Evolutionary conservation across 768 basidiomycete species (phyloP).

Genomic region (Pulveroboletus sp.): DNA sequence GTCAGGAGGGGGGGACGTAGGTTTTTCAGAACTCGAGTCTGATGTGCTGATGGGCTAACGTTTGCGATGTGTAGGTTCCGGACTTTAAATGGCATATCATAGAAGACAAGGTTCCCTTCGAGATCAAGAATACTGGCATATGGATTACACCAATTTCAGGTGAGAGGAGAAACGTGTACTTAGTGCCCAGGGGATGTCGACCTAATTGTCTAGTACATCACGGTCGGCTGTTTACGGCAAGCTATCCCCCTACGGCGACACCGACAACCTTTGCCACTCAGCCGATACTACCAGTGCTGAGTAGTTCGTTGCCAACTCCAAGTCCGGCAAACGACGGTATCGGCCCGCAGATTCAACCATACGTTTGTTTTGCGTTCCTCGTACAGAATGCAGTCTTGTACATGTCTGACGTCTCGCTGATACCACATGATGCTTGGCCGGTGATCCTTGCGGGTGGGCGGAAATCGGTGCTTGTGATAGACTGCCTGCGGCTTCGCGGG

Average conservation of each 20-base stretch:
- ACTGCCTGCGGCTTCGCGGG: slow-evolving; percentile 61
- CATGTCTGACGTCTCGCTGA: slow-evolving; percentile 77
- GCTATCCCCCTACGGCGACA: slow-evolving; percentile 35
- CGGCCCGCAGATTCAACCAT: slow-evolving; percentile 42
- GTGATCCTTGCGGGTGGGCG: slow-evolving; percentile 32
- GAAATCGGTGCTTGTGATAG: slow-evolving; percentile 61
- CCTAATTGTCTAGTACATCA: slow-evolving; percentile 53
- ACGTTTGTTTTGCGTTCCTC: slow-evolving; percentile 65
- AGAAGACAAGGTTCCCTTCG: slow-evolving; percentile 60
- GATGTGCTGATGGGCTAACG: background rate
- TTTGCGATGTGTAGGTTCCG: slow-evolving; percentile 51
- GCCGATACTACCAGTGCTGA: slow-evolving; percentile 34
- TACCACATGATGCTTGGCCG: slow-evolving; percentile 70
- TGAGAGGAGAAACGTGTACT: slow-evolving; percentile 26
- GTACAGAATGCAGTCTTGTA: slow-evolving; percentile 66
- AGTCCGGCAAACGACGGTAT: slow-evolving; percentile 1
- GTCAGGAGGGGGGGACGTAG: slow-evolving; percentile 75
- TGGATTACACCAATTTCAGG: slow-evolving; percentile 62
- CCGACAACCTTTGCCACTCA: slow-evolving; percentile 38
- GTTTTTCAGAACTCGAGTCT: slow-evolving; percentile 13
- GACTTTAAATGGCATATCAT: slow-evolving; percentile 82
- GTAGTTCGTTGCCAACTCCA: slow-evolving; percentile 28
- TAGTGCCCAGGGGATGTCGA: background rate
- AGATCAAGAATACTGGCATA: slow-evolving; percentile 61
- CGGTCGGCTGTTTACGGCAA: slow-evolving; percentile 55